A percentile compares a stretch with the other conserved stretches of the same genome.
phyloP scores from a whole-genome alignment of 1,284 basidiomycete species.

The Ustilago lituana region DNA sequence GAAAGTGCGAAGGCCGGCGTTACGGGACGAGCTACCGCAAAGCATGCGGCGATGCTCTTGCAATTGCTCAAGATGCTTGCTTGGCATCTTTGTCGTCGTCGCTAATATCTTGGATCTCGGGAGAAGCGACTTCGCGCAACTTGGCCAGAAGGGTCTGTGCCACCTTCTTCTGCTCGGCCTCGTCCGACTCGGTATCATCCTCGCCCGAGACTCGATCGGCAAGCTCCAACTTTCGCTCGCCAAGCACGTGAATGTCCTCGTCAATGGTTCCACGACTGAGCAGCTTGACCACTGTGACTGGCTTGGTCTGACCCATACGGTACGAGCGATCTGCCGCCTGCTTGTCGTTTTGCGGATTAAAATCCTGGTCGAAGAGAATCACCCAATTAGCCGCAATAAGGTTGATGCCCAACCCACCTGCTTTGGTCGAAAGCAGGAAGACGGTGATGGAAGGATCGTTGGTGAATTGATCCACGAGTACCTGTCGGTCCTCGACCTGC shows the following conservation, averaged over 20 bases:
- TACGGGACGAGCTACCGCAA: too few relatives aligned
- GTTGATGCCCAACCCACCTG: constrained; percentile 74
- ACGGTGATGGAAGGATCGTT: constrained; percentile 88
- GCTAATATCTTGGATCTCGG: constrained; percentile 32
- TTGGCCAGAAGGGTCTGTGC: constrained; percentile 51
- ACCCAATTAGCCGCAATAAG: constrained; percentile 75
- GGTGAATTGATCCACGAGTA: constrained; percentile 95
- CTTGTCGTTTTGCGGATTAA: constrained; percentile 76
- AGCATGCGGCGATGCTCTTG: too few relatives aligned
- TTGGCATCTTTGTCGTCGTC: constrained; percentile 17
- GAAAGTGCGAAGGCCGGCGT: too few relatives aligned
- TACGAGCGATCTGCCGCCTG: constrained; percentile 98
- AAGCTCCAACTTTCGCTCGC: constrained; percentile 58
- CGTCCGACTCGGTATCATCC: constrained; percentile 52
- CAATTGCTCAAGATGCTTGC: neutral
- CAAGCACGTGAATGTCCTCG: constrained; percentile 59
- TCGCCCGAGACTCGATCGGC: constrained; percentile 62
- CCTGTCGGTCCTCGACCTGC: constrained; percentile 90
- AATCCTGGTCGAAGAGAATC: constrained; percentile 86
- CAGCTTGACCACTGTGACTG: constrained; percentile 90
- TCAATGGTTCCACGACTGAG: constrained; percentile 92
- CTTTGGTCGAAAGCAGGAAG: constrained; percentile 94
- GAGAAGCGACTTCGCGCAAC: constrained; percentile 42
- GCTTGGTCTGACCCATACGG: constrained; percentile 92
- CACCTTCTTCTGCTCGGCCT: constrained; percentile 49